Evolutionary conservation across 169 alveolate species (phyloP), one percentile per base, ranked within the genome.

Genomic region (Eimeria acervulina): DNA sequence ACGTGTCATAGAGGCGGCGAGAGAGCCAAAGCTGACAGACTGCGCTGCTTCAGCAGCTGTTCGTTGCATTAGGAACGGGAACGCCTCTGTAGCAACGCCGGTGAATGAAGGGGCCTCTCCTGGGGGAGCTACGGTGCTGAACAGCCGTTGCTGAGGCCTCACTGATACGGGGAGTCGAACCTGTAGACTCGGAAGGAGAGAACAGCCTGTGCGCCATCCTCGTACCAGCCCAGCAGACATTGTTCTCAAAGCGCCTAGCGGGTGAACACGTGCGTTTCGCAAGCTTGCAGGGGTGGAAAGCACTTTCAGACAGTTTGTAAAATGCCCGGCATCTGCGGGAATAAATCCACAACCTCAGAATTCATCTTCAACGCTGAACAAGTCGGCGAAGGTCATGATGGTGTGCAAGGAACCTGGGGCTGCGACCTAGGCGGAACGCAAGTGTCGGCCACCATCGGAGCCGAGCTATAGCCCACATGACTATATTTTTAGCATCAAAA

Each of bases 81-180:
- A 84, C 4, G 93, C 93, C 42, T 84, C 80, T 8, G 93, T n/a
- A 2, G 66, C 78, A 17, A 44, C 61, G 33, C 38, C 61, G 28
- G 90, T 38, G 13, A 10, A 44, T 1, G 72, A 4, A 42, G 90
- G 44, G 90, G 90, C n/a, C 61, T 40, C 90, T 52, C 90, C 66
- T 3, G 72, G 26, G 44, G 90, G 42, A 81, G 47, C 72, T 6
- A 47, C 44, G 0, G 90, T 52, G 31, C 47, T n/a, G 72, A 81
- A 44, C 28, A 33, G 44, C 90, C 90, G 61, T 0, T 26, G 42
- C 33, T 74, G 85, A 28, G 28, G 33, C 21, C 59, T 19, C 51
- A 23, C 61, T 19, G 85, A 7, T 15, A 40, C 19, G 59, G 61
- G 61, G 23, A 6, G 19, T 12, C 31, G 85, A 10, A 15, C 23